Base-by-base conservation (phyloP, 495 filamentous ascomycete genomes). In the Rostrohypoxylon terebratum region DNA sequence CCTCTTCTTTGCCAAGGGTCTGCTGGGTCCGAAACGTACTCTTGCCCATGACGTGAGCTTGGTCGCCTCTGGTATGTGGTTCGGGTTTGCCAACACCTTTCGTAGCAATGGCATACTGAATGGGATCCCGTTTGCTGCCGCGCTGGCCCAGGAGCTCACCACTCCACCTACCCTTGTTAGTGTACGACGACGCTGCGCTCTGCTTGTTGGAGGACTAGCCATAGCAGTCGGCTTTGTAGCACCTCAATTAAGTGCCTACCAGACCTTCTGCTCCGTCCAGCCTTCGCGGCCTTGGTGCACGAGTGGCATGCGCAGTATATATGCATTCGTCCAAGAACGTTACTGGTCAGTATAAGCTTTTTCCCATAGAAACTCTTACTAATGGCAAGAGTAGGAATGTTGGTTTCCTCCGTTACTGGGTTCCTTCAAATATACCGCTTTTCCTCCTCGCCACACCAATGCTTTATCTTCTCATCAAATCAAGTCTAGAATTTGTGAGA, bases 391-490 rank as follows among this genome's bases (percentile, higher is more conserved):
- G 14, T 51, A 97, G 94, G 94, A 88, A 93, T 73, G 88, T 90
- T 59, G 96, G 96, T 0, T 90, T 97, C 74, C 84, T 99, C 47
- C 88, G 88, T 47, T 99, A 99, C 81, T 98, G 96, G 96, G 96
- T 88, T 0, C 33, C 91, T 0, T 86, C 91, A 14, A 98, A 99
- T 74, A 66, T 96, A 28, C 96, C 96, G 0, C 87, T 99, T 1
- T 98, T 98, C 78, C 69, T 95, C 14, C 84, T 98, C 16, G 94
- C 94, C 3, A 79, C 86, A 0, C 96, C 96, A 13, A 91, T 95
- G 86, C 81, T 97, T 38, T 79, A 76, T n/a, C 78, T 97, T 8
- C 77, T 98, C 63, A 79, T 86, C 16, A 72, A 73, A 28, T 94
- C 94, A 8, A 86, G 86, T 7, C 6, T 89, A 81, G 87, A 85